Evolutionary conservation across 768 basidiomycete species (phyloP).

Genomic region (Lactarius akahatsu): DNA sequence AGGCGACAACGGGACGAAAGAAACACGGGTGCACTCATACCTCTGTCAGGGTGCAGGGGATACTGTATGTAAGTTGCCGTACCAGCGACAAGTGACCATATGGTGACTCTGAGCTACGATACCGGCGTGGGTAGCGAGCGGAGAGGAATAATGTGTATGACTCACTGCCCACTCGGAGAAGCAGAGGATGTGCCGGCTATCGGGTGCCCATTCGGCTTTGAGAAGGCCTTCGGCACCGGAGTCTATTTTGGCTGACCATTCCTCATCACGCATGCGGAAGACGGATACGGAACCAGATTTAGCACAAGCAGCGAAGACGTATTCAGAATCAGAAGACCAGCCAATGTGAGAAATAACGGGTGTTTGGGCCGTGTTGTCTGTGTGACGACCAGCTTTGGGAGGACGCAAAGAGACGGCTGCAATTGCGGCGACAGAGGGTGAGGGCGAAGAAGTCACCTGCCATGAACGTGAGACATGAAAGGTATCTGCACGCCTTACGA

Average conservation of each 20-base stretch:
- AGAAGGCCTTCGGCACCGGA: constrained; percentile 81
- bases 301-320: constrained; percentile 78
- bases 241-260: constrained; percentile 75
- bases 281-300: constrained; percentile 70
- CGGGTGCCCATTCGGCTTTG: constrained; percentile 88
- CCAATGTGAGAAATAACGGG: constrained; percentile 66
- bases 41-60: constrained; percentile 78
- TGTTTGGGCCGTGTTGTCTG: constrained; percentile 35
- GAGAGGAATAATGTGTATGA: constrained; percentile 28
- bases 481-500: constrained; percentile 81
- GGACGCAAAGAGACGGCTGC: constrained; percentile 39
- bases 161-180: constrained; percentile 94
- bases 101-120: constrained; percentile 72
- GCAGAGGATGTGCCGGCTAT: constrained; percentile 78
- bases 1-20: not conserved
- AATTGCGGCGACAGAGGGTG: constrained; percentile 46
- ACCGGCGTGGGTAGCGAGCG: not conserved
- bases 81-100: constrained; percentile 81
- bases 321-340: constrained; percentile 90
- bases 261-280: constrained; percentile 76
- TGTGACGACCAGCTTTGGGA: constrained; percentile 35
- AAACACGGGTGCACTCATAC: constrained; percentile 39
- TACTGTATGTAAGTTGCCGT: constrained; percentile 82
- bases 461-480: constrained; percentile 83
- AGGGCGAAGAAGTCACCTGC: constrained; percentile 57